phyloP scores from a whole-genome alignment of 441 rosid genomes.

The Arabidopsis hybrid region DNA sequence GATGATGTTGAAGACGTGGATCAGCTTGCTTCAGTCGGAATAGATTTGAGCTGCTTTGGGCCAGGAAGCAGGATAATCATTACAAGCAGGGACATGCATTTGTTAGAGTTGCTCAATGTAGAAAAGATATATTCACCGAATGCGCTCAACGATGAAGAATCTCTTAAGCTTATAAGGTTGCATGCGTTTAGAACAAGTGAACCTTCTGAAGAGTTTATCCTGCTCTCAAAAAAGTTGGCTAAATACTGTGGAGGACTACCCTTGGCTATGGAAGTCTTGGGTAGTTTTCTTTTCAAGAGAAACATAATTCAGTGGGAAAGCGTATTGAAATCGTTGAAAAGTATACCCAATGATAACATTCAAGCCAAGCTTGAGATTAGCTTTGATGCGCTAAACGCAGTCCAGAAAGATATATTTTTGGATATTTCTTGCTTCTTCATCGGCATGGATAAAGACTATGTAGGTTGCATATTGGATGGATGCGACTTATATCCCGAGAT shows the following conservation, averaged over 20 bases:
- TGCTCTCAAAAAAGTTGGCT: not conserved
- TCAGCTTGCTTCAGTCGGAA: not conserved
- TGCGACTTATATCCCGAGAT: constrained; percentile 18
- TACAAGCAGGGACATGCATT: constrained; percentile 33
- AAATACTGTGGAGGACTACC: constrained; percentile 39
- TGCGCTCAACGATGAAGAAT: not conserved
- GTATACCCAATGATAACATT: constrained; percentile 18
- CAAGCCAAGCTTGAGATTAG: constrained; percentile 40
- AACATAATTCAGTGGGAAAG: constrained; percentile 43
- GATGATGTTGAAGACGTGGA: constrained; percentile 36
- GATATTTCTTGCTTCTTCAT: constrained; percentile 50
- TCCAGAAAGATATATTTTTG: constrained; percentile 39
- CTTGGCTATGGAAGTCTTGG: constrained; percentile 44
- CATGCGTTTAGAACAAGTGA: constrained; percentile 36
- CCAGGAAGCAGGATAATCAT: constrained; percentile 50
- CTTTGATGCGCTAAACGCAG: constrained; percentile 22
- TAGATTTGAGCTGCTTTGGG: constrained; percentile 36
- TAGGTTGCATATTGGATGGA: constrained; percentile 30
- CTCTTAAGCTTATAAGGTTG: constrained; percentile 32
- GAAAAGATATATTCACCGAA: not conserved
- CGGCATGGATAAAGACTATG: constrained; percentile 30
- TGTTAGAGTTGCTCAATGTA: constrained; percentile 6
- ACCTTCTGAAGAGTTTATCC: not conserved
- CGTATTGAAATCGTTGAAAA: constrained; percentile 30
- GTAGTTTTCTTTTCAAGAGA: constrained; percentile 9